These are phyloP conservation scores for Schizosaccharomyces cryophilus DNA, from an alignment of 805 yeast genomes.

Conservation along the genomic window DNA sequence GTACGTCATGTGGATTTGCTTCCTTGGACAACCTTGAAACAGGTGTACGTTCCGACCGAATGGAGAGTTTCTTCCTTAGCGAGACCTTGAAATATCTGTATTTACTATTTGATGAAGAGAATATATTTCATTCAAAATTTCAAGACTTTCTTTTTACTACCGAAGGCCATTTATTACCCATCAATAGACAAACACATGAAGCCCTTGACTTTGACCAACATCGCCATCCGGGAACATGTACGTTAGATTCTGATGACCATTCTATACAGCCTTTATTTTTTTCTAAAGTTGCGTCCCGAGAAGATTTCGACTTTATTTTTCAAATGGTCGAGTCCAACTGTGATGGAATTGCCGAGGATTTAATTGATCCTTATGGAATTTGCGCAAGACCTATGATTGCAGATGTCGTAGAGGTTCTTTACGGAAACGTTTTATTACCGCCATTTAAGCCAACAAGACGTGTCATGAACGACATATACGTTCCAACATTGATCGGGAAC, in stretches of 20 bases:
- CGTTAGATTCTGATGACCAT: not conserved
- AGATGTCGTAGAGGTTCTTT: not conserved
- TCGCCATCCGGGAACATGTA: not conserved
- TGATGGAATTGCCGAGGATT: not conserved
- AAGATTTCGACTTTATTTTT: not conserved
- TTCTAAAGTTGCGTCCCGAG: not conserved
- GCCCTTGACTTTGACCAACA: too few species aligned
- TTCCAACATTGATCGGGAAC: not conserved
- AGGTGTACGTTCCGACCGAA: conserved; percentile 44
- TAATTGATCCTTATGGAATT: not conserved
- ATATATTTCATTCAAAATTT: conserved; percentile 22
- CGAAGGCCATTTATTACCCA: conserved; percentile 37
- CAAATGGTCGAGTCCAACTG: not conserved
- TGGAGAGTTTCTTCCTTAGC: conserved; percentile 77
- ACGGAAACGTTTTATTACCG: not conserved
- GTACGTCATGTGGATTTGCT: conserved; percentile 53
- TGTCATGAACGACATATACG: not conserved
- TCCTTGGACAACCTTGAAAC: conserved; percentile 47
- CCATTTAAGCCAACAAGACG: not conserved
- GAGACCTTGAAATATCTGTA: conserved; percentile 72
- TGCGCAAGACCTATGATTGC: not conserved
- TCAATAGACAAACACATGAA: not conserved
- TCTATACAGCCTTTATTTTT: not conserved
- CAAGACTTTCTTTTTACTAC: conserved; percentile 40
- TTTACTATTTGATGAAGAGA: conserved; percentile 46